Base-by-base conservation (phyloP, 1,139 yeast species). In the Sugiyamaella sp. region DNA sequence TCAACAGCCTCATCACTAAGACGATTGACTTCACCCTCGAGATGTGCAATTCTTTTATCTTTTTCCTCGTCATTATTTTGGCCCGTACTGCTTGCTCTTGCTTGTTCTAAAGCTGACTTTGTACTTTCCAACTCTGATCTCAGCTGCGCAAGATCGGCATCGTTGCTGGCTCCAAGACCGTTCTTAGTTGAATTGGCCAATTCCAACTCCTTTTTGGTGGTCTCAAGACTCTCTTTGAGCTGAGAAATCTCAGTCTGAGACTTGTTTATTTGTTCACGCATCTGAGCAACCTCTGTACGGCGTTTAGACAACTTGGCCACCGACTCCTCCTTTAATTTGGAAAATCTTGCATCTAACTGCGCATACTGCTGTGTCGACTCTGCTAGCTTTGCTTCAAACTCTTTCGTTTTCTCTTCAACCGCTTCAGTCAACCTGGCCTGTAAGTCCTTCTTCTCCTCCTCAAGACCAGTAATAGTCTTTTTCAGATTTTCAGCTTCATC, bases 401-500 rank as follows among this genome's bases (percentile, higher is more conserved):
- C 51, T 20, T 51, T 46, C 14, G 46, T 35, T 32, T 47, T 53
- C 9, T 44, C 47, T 12, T 52, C 56, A 27, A 51, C 19, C n/a
- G 22, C 22, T 10, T 27, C 3, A 12, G 46, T 14, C 14, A 44
- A 10, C 33, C 48, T 32, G n/a, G 20, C 16, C 17, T 38, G 41
- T 21, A 52, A 21, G 12, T 37, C 24, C 12, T 51, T 49, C 20
- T 45, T 42, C 16, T 56, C 58, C 12, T 19, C 19, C 16, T 55
- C 51, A 16, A 59, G 51, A 14, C 46, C 53, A 10, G 54, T 48
- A 24, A 60, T 48, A 51, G 61, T 60, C 4, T 51, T 55, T 38
- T 61, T 62, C 41, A 65, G 60, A 33, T 63, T 58, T 40, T 73
- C 77, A 25, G 71, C 78, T 72, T 60, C 71, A 16, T 61, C 63